These are phyloP conservation scores for Lenwebbia sp. DNA, from an alignment of 345 rosid genomes.

Conservation along the genomic window DNA sequence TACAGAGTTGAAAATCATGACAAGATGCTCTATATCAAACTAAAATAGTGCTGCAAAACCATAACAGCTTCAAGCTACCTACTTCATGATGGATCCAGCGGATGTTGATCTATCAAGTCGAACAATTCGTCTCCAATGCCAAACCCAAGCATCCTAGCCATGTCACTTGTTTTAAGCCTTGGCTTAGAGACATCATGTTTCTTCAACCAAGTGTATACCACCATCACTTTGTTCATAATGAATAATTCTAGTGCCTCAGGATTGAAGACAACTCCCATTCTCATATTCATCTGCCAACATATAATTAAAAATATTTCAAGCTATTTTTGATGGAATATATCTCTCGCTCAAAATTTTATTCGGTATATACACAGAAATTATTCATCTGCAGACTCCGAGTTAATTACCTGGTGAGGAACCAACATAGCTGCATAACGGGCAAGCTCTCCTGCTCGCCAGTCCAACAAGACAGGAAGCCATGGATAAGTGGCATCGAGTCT, in stretches of 20 bases:
- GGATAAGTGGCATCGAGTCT: constrained; percentile 78
- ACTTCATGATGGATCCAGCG: not conserved
- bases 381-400: not conserved
- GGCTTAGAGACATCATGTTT: constrained; percentile 46
- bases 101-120: constrained; percentile 36
- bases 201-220: constrained; percentile 65
- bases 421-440: constrained; percentile 83
- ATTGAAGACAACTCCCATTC: constrained; percentile 80
- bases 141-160: constrained; percentile 94
- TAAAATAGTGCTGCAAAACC: not conserved
- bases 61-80: not conserved
- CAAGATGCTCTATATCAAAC: not conserved
- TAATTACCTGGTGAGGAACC: constrained; percentile 75
- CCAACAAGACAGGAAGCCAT: constrained; percentile 74
- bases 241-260: constrained; percentile 85
- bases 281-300: constrained; percentile 59
- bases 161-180: constrained; percentile 58
- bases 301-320: not conserved
- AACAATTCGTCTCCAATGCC: constrained; percentile 67
- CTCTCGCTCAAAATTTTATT: not conserved
- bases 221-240: constrained; percentile 64
- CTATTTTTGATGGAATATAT: not conserved
- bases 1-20: not conserved
- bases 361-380: not conserved
- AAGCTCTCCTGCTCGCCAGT: constrained; percentile 89